Evolutionary conservation across 192 early-diverging fungal genomes (phyloP).

Genomic region (Rhizophagus clarus): DNA sequence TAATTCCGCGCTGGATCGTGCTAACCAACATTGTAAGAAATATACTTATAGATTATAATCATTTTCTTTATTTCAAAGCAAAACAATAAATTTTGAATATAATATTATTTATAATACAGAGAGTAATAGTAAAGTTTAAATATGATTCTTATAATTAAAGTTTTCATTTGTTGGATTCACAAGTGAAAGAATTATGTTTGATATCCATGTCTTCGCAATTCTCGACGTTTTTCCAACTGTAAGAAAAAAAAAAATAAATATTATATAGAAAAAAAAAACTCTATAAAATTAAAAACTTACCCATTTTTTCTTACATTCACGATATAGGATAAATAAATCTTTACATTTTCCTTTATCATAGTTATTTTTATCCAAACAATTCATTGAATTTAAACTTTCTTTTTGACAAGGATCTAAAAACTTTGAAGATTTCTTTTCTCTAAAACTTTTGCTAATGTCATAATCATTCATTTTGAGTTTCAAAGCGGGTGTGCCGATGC

Average conservation of each 20-base stretch:
- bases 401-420: slow-evolving; percentile 56
- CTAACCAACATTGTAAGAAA: background rate
- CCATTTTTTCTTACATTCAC: slow-evolving; percentile 63
- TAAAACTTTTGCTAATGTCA: slow-evolving; percentile 47
- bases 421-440: slow-evolving; percentile 51
- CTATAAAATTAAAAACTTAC: slow-evolving; percentile 35
- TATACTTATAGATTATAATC: background rate
- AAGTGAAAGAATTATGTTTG: no score
- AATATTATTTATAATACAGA: background rate
- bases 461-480: background rate
- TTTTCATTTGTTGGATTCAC: no score
- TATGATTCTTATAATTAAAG: no score
- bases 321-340: slow-evolving; percentile 52
- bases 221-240: slow-evolving; percentile 4
- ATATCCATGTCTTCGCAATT: slow-evolving; percentile 15
- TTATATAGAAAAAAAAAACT: background rate
- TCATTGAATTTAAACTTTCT: slow-evolving; percentile 53
- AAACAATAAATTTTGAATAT: background rate
- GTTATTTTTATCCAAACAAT: slow-evolving; percentile 56
- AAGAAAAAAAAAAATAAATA: background rate
- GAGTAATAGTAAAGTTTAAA: background rate
- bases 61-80: slow-evolving; percentile 1
- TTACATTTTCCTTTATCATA: slow-evolving; percentile 53
- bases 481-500: no score
- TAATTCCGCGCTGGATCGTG: background rate